These are phyloP conservation scores for Biscogniauxia mediterranea DNA, from an alignment of 2,329 filamentous ascomycete genomes.

Conservation along the genomic window DNA sequence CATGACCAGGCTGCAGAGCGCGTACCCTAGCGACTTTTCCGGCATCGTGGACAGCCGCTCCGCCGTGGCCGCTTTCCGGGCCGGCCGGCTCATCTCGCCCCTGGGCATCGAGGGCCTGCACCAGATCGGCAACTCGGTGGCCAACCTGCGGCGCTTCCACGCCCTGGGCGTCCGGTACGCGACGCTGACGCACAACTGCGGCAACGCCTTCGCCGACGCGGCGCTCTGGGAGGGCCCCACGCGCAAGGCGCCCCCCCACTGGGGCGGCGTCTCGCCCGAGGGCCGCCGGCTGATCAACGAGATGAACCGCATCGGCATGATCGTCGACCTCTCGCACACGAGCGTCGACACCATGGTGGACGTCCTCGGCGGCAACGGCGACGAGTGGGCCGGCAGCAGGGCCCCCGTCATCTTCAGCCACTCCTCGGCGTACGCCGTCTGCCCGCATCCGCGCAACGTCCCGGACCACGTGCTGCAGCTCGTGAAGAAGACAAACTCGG, in stretches of 20 bases:
- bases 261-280: slow-evolving; percentile 69
- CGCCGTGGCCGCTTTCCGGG: slow-evolving; percentile 59
- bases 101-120: slow-evolving; percentile 85
- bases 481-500: slow-evolving; percentile 67
- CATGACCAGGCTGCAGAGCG: slow-evolving; percentile 56
- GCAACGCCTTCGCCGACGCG: slow-evolving; percentile 85
- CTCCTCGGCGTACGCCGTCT: slow-evolving; percentile 76
- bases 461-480: slow-evolving; percentile 78
- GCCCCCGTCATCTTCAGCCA: slow-evolving; percentile 90
- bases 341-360: slow-evolving; percentile 82
- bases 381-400: slow-evolving; percentile 66
- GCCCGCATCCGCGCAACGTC: slow-evolving; percentile 87
- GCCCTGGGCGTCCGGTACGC: slow-evolving; percentile 80
- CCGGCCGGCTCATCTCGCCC: slow-evolving; percentile 70
- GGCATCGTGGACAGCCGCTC: slow-evolving; percentile 57
- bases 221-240: slow-evolving; percentile 61
- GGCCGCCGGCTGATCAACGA: slow-evolving; percentile 72
- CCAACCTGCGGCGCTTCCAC: slow-evolving; percentile 74
- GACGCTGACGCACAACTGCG: slow-evolving; percentile 90
- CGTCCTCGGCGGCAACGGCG: slow-evolving; percentile 61
- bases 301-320: slow-evolving; percentile 93
- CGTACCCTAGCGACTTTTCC: slow-evolving; percentile 57
- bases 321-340: slow-evolving; percentile 83
- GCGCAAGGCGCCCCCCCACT: slow-evolving; percentile 54
- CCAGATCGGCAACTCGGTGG: slow-evolving; percentile 83